Percentiles rank a stretch among this genome's conserved stretches.
These are phyloP conservation scores for Aphanomyces invadans DNA, from an alignment of 352 stramenopile species.

Conservation along the genomic window DNA sequence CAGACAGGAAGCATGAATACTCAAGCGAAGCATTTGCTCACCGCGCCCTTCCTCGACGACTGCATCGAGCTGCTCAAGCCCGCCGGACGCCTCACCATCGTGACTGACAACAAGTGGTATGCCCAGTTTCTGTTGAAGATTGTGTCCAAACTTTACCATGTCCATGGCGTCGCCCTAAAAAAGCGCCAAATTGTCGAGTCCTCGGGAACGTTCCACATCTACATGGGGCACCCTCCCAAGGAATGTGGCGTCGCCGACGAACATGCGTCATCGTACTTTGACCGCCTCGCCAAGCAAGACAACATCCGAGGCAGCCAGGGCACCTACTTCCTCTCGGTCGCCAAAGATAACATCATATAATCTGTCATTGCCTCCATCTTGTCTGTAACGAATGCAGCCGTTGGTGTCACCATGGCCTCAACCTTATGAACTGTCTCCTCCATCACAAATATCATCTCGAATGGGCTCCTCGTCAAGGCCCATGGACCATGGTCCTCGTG, in stretches of 20 bases:
- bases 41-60: slow-evolving; percentile 7
- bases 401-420: neutral
- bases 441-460: neutral
- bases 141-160: neutral
- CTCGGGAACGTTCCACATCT: slow-evolving; percentile 2
- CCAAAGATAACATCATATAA: neutral
- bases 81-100: slow-evolving; percentile 22
- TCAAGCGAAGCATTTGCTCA: slow-evolving; percentile 25
- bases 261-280: slow-evolving; percentile 26
- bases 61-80: slow-evolving; percentile 15
- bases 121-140: slow-evolving; percentile 21
- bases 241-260: slow-evolving; percentile 15
- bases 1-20: slow-evolving; percentile 21
- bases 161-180: slow-evolving; percentile 2
- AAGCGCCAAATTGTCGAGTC: slow-evolving; percentile 11
- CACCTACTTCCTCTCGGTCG: slow-evolving; percentile 19
- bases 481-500: no score
- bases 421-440: neutral
- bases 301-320: slow-evolving; percentile 15
- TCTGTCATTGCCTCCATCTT: neutral
- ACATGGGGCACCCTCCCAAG: slow-evolving; percentile 14
- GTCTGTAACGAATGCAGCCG: neutral
- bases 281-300: slow-evolving; percentile 25
- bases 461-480: no score
- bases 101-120: slow-evolving; percentile 31